These are phyloP conservation scores for Prunus kanzakura DNA, from an alignment of 306 rosid species.

Conservation along the genomic window DNA sequence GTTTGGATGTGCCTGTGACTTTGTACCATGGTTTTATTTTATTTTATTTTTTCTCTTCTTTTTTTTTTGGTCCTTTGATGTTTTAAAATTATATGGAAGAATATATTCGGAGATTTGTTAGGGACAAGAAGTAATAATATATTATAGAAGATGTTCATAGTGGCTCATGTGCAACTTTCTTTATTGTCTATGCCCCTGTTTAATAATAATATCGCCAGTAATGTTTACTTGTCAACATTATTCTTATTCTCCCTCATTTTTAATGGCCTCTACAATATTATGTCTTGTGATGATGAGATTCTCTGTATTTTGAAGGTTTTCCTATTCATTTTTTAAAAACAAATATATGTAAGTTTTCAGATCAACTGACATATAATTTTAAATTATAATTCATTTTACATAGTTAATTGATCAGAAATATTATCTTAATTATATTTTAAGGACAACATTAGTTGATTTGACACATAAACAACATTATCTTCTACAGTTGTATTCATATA, in stretches of 20 bases:
- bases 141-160: slow-evolving; percentile 59
- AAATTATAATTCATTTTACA: background rate
- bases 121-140: slow-evolving; percentile 41
- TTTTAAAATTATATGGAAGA: slow-evolving; percentile 40
- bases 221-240: slow-evolving; percentile 20
- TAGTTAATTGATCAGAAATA: background rate
- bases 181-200: slow-evolving; percentile 6
- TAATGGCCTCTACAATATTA: background rate
- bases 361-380: background rate
- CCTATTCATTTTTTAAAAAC: background rate
- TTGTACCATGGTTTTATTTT: slow-evolving; percentile 29
- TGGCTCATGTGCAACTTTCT: slow-evolving; percentile 18
- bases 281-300: slow-evolving; percentile 20
- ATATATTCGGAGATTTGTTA: slow-evolving; percentile 46
- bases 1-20: slow-evolving; percentile 47
- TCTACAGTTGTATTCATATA: background rate
- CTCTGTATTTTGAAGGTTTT: background rate
- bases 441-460: no score
- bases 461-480: background rate
- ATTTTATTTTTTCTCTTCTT: background rate
- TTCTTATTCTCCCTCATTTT: slow-evolving; percentile 2
- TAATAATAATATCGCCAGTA: slow-evolving; percentile 26
- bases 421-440: no score
- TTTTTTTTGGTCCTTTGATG: slow-evolving; percentile 15
- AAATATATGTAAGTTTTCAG: background rate